Evolutionary conservation across 1,284 basidiomycete species (phyloP), one percentile per base, ranked within the genome.

Genomic region (Pyrrhoderma noxium): DNA sequence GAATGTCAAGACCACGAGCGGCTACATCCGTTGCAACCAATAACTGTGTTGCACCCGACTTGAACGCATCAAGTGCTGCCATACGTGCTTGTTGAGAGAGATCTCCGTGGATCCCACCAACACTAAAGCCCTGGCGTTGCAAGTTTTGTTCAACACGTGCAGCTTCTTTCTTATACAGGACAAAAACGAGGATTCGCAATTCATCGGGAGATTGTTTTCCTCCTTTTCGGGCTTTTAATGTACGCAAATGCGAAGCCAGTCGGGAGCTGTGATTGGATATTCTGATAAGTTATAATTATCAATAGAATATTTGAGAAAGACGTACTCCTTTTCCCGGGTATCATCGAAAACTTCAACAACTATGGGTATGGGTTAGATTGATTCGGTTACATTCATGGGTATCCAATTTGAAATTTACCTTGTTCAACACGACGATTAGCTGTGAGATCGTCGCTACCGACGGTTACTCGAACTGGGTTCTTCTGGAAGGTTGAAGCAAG

Each of bases 1-100:
- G 94, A 61, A 99, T 98, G 71, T 99, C 95, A 56, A 99, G 73
- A 16, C 95, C 96, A 56, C 95, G 80, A 21, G 95, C 94, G 0
- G 96, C 96, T 2, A 99, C 95, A 65, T 99, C 95, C 7, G 95
- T 99, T 3, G 96, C 96, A 23, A 99, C 95, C 54, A 99, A 75
- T 14, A 99, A 67, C 40, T 86, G 83, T 1, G 85, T 89, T 52
- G 75, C 76, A 3, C 93, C 95, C 22, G 76, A 79, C 68, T 94
- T 96, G 76, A 99, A 98, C 45, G 80, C 80, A 31, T 94, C 88
- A 22, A 99, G 73, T 7, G 90, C 87, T 45, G 89, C 85, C 68
- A 93, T 85, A 2, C 96, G 80, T 45, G 89, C 86, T 25, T 75
- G 74, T 68, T 99, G 96, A 18, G 84, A 79, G 77, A 98, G 77